phyloP scores from a whole-genome alignment of 768 basidiomycete species.

The Calocera cornea region DNA sequence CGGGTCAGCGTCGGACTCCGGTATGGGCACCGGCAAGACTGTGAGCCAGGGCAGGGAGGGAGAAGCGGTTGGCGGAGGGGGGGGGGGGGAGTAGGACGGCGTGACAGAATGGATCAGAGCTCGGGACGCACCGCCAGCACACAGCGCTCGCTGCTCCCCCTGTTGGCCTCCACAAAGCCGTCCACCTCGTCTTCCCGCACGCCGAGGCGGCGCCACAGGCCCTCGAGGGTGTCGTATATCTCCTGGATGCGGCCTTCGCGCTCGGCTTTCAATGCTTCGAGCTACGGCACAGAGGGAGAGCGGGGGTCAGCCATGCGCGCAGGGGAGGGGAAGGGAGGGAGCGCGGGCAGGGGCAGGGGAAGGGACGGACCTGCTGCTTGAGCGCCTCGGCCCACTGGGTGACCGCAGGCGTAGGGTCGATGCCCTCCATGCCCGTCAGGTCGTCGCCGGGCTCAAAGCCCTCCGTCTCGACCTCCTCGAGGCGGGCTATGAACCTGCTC shows the following conservation, averaged over 20 bases:
- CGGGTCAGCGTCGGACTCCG: too few species aligned
- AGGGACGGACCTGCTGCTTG: constrained; percentile 28
- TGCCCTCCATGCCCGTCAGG: constrained; percentile 49
- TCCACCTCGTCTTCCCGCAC: constrained; percentile 72
- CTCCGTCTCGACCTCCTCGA: constrained; percentile 47
- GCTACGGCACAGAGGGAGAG: constrained; percentile 21
- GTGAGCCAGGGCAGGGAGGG: too few species aligned
- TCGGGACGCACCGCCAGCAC: constrained; percentile 41
- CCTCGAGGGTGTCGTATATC: constrained; percentile 87
- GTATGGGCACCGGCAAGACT: too few species aligned
- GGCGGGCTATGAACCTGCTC: constrained; percentile 45
- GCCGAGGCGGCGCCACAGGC: constrained; percentile 77
- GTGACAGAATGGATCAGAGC: background rate
- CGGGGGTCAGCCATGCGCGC: too few species aligned
- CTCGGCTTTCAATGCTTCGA: constrained; percentile 58
- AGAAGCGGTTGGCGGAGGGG: too few species aligned
- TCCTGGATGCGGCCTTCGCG: constrained; percentile 79
- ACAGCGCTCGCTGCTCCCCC: constrained; percentile 66
- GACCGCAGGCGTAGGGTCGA: constrained; percentile 67
- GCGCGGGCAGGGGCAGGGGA: background rate
- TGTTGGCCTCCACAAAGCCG: constrained; percentile 71
- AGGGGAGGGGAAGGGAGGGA: background rate
- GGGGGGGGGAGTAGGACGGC: too few species aligned
- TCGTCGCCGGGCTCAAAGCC: constrained; percentile 29
- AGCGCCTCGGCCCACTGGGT: constrained; percentile 53